phyloP scores from a whole-genome alignment of 306 rosid species.

The Prunus mira region DNA sequence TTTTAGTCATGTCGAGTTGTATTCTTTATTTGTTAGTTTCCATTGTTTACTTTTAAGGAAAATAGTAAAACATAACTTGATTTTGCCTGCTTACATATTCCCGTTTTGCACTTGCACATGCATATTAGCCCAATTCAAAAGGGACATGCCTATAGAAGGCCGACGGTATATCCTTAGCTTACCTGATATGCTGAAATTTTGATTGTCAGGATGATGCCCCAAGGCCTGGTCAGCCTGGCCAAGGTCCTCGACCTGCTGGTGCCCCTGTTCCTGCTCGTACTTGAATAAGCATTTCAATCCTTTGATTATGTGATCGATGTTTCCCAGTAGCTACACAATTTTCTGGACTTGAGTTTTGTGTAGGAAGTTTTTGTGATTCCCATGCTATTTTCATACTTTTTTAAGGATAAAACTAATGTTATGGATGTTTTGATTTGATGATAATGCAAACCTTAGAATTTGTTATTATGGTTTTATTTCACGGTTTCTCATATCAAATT shows the following conservation, averaged over 20 bases:
- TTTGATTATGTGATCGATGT: neutral
- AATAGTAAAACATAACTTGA: neutral
- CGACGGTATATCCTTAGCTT: neutral
- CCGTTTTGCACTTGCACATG: neutral
- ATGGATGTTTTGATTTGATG: neutral
- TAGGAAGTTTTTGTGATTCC: neutral
- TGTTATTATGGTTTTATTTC: neutral
- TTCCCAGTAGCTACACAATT: neutral
- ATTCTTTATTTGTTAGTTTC: too few relatives aligned
- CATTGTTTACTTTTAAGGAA: neutral
- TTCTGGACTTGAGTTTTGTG: constrained; percentile 8
- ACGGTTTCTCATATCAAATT: neutral
- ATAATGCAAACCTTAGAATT: constrained; percentile 1
- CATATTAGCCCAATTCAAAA: neutral
- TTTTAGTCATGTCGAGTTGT: neutral
- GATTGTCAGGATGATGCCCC: constrained; percentile 55
- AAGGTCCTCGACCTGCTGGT: constrained; percentile 61
- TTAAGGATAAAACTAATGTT: neutral
- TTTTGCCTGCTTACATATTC: neutral
- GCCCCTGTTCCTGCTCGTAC: constrained; percentile 41
- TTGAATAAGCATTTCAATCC: neutral
- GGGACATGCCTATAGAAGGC: too few relatives aligned
- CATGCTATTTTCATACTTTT: neutral
- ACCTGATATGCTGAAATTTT: neutral
- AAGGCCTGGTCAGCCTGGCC: constrained; percentile 75